Base-by-base conservation (phyloP, 345 rosid species). In the Eutrema yunnanense region DNA sequence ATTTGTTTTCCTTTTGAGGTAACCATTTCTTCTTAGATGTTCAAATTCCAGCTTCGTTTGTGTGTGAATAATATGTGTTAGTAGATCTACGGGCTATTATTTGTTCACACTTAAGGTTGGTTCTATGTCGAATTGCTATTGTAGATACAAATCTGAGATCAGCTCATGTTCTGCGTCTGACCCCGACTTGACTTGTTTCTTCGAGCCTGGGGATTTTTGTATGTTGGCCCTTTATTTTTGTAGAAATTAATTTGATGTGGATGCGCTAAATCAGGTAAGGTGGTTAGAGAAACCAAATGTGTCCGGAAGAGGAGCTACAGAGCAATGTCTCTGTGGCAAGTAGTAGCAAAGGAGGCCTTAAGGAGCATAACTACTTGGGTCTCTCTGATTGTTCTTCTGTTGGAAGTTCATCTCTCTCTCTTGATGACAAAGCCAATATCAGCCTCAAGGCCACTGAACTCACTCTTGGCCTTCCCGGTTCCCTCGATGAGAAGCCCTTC, bases 381-480 rank as follows among this genome's bases (percentile, higher is more conserved):
- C 77, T 89, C 12, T 87, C 97, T 13, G 96, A 90, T 59, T 88
- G 87, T 80, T 90, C 98, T 51, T 88, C 94, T 6, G 93, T 85
- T 64, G 96, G 86, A 66, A 89, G 94, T 69, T 90, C 87, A 6
- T 82, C 78, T 26, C 89, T 84, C 57, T 84, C 76, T 82, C 62
- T 79, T 32, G 88, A 79, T 55, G 82, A 71, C 50, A 87, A 83
- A 82, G 84, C 57, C 61, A 84, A 76, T 67, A 80, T 88, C 58
- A 87, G 92, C 75, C 64, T 93, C 64, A 90, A 87, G 82, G 97
- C 97, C 16, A 87, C 96, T 0, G 98, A 93, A 71, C 71, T 93
- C 47, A 83, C 90, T 61, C 97, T 93, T 2, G 97, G 98, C 36
- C 97, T 90, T 65, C 98, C 98, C 0, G 96, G 98, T 64, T 88